A percentile compares a stretch with the other conserved stretches of the same genome.
These are phyloP conservation scores for Dactylellina parvicollis DNA, from an alignment of 2,329 filamentous ascomycete species.

Conservation along the genomic window DNA sequence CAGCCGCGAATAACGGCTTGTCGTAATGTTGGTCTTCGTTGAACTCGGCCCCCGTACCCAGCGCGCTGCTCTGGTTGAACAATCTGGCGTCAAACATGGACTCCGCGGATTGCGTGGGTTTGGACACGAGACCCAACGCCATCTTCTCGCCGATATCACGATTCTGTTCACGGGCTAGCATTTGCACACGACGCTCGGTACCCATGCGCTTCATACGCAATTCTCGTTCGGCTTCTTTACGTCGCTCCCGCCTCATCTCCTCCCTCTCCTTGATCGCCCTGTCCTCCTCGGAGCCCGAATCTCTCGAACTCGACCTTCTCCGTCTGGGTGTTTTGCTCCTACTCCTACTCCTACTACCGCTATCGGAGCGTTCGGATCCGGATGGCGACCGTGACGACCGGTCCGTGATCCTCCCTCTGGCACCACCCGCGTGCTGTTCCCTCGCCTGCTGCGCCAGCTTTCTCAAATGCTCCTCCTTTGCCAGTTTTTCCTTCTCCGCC, in stretches of 20 bases:
- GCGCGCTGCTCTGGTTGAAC: conserved; percentile 93
- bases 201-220: conserved; percentile 95
- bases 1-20: conserved; percentile 94
- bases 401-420: conserved; percentile 63
- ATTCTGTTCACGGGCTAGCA: conserved; percentile 93
- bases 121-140: conserved; percentile 83
- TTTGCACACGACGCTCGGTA: conserved; percentile 86
- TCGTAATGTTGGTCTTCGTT: conserved; percentile 98
- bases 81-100: conserved; percentile 96
- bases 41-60: conserved; percentile 77
- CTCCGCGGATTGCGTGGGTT: conserved; percentile 89
- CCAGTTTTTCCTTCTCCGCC: conserved; percentile 93
- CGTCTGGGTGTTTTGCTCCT: conserved; percentile 55
- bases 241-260: conserved; percentile 77
- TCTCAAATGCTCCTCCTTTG: conserved; percentile 92
- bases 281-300: conserved; percentile 70
- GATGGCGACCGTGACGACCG: conserved; percentile 53
- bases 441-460: conserved; percentile 89
- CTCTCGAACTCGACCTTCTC: conserved; percentile 54
- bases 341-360: conserved; percentile 58
- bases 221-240: conserved; percentile 85
- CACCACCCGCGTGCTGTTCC: conserved; percentile 73
- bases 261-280: conserved; percentile 79
- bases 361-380: conserved; percentile 45
- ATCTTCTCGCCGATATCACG: conserved; percentile 98